Percentiles rank a stretch among this genome's conserved stretches.
Evolutionary conservation across 257 asterid species (phyloP).

Genomic region (Solanum peruvianum): DNA sequence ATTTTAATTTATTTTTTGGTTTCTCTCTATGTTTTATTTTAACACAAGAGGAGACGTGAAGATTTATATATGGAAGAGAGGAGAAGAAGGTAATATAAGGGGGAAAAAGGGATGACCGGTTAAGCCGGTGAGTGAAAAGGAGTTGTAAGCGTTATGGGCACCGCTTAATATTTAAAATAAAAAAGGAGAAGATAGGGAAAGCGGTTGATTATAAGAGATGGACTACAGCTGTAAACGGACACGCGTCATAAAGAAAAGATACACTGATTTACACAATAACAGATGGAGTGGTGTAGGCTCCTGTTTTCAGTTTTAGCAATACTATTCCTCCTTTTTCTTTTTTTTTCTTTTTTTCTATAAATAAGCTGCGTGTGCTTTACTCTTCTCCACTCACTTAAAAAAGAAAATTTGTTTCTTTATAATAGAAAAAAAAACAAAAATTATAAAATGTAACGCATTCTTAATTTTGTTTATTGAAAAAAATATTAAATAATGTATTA

Average conservation of each 20-base stretch:
- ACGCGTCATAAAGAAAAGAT: slow-evolving; percentile 49
- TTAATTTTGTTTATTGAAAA: neutral
- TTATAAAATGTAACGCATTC: neutral
- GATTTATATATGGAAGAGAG: neutral
- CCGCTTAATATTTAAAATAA: slow-evolving; percentile 10
- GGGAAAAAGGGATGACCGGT: slow-evolving; percentile 15
- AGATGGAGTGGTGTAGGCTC: neutral
- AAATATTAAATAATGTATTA: neutral
- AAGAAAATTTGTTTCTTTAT: neutral
- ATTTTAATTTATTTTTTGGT: neutral
- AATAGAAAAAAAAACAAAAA: too few species aligned
- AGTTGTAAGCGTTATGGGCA: slow-evolving; percentile 46
- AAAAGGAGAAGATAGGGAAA: slow-evolving; percentile 14
- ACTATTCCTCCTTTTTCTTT: neutral
- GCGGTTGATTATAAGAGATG: slow-evolving; percentile 39
- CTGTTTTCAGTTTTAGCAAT: neutral
- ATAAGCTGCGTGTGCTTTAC: slow-evolving; percentile 15
- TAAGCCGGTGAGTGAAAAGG: neutral
- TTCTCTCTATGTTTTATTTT: neutral
- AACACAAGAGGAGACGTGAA: neutral
- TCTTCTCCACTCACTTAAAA: neutral
- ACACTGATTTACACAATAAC: slow-evolving; percentile 33
- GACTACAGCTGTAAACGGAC: slow-evolving; percentile 85
- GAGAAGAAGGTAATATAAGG: neutral
- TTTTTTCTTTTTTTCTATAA: neutral